Evolutionary conservation across 2,329 filamentous ascomycete species (phyloP).

Genomic region (Aspergillus pseudoviridinutans): DNA sequence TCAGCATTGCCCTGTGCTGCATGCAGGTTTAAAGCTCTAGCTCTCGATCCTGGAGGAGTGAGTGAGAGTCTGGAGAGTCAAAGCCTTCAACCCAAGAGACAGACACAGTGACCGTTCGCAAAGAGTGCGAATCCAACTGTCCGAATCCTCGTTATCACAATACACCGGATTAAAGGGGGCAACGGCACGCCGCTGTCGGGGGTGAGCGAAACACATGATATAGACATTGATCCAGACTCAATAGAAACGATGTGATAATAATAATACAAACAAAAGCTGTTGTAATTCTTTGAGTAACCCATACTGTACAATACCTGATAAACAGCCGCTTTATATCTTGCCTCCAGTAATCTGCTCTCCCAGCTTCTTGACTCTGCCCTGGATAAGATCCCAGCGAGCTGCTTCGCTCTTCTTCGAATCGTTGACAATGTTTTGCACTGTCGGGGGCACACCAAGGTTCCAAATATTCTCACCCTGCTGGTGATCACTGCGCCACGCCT

Average conservation of each 20-base stretch:
- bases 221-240: background rate
- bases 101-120: no score
- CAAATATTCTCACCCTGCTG: constrained; percentile 48
- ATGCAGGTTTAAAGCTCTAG: no score
- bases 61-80: no score
- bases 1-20: no score
- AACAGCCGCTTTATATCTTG: constrained; percentile 45
- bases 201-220: background rate
- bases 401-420: constrained; percentile 29
- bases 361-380: constrained; percentile 59
- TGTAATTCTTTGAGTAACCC: constrained; percentile 1
- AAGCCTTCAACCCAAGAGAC: no score
- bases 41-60: no score
- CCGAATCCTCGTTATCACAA: background rate
- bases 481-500: constrained; percentile 41
- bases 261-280: constrained; percentile 6
- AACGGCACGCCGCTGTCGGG: background rate
- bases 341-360: constrained; percentile 66
- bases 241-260: constrained; percentile 12
- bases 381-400: constrained; percentile 42
- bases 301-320: constrained; percentile 21
- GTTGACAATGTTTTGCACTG: constrained; percentile 29
- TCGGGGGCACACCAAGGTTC: constrained; percentile 47
- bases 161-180: background rate
- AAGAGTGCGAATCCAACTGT: background rate